A percentile compares a stretch with the other conserved stretches of the same genome.
Evolutionary conservation across 306 rosid genomes (phyloP).

Genomic region (Pachyrhizus erosus): DNA sequence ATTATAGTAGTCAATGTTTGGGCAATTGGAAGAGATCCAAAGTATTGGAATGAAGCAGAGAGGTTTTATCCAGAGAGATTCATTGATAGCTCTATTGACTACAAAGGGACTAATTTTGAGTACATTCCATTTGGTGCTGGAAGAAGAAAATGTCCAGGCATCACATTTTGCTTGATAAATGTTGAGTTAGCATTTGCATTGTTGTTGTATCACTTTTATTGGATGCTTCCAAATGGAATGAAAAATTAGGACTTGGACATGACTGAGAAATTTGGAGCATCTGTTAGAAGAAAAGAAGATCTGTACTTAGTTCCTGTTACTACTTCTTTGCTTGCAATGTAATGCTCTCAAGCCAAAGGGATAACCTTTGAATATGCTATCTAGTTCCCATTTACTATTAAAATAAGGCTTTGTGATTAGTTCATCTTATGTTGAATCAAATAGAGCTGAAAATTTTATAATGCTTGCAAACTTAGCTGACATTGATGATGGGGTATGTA

Average conservation of each 20-base stretch:
- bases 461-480: neutral
- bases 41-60: conserved; percentile 30
- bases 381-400: neutral
- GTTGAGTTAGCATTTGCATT: conserved; percentile 36
- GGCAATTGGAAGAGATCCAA: conserved; percentile 54
- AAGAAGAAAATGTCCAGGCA: conserved; percentile 32
- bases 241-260: neutral
- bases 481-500: too few relatives aligned
- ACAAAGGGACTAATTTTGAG: too few relatives aligned
- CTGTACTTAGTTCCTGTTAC: neutral
- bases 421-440: neutral
- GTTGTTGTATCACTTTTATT: conserved; percentile 40
- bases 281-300: conserved; percentile 6
- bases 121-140: too few relatives aligned
- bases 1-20: conserved; percentile 43
- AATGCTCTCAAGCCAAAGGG: neutral
- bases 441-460: neutral
- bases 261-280: neutral
- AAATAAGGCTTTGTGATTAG: neutral
- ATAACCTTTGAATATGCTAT: neutral
- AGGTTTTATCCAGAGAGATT: too few relatives aligned
- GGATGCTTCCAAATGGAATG: conserved; percentile 30
- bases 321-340: neutral
- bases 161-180: neutral
- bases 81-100: too few relatives aligned